These are phyloP conservation scores for Fusarium sambucinum DNA, from an alignment of 2,329 filamentous ascomycete species.

Conservation along the genomic window DNA sequence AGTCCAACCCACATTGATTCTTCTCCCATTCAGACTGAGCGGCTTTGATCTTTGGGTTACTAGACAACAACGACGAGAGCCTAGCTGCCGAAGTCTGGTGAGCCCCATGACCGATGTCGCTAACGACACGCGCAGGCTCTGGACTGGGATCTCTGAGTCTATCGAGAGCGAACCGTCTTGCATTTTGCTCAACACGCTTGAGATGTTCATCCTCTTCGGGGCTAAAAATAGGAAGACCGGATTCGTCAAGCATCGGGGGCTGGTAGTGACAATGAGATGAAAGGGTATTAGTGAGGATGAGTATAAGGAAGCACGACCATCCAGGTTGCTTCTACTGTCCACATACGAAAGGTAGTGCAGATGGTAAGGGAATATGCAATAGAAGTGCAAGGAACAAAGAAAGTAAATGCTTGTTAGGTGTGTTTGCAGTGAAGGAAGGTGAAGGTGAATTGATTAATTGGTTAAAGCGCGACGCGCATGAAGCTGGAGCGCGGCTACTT, in stretches of 20 bases:
- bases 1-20: slow-evolving; percentile 14
- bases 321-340: not conserved
- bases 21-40: slow-evolving; percentile 50
- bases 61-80: slow-evolving; percentile 15
- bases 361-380: not conserved
- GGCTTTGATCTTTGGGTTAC: slow-evolving; percentile 44
- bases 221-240: slow-evolving; percentile 8
- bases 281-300: not conserved
- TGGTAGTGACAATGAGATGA: not conserved
- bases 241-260: slow-evolving; percentile 16
- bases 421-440: not conserved
- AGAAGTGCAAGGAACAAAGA: not conserved
- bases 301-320: not conserved
- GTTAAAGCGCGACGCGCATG: slow-evolving; percentile 37
- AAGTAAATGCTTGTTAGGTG: not conserved
- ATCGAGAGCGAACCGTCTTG: slow-evolving; percentile 28
- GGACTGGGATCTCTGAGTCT: slow-evolving; percentile 16
- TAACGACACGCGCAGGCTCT: slow-evolving; percentile 41
- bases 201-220: not conserved
- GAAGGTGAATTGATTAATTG: slow-evolving; percentile 6
- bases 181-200: not conserved
- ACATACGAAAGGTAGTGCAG: not conserved
- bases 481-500: slow-evolving; percentile 1
- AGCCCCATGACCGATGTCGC: slow-evolving; percentile 34
- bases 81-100: slow-evolving; percentile 7